phyloP scores from a whole-genome alignment of 805 yeast genomes.

The Candida sithepensis region DNA sequence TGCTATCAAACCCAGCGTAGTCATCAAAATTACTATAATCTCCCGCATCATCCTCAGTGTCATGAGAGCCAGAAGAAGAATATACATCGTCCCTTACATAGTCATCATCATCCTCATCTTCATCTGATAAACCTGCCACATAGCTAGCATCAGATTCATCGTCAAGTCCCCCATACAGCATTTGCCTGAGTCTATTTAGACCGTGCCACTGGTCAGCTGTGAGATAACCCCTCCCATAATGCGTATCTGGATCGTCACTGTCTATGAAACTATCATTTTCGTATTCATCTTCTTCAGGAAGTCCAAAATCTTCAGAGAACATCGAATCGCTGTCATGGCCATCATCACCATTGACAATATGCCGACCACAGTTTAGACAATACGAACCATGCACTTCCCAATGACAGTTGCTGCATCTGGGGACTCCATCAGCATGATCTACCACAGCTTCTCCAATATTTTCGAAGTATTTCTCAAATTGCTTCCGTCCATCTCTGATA shows the following conservation, averaged over 20 bases:
- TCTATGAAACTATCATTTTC: conserved; percentile 6
- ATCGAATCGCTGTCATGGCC: conserved; percentile 7
- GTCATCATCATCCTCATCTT: background rate
- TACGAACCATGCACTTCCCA: conserved; percentile 71
- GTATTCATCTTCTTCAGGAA: conserved; percentile 6
- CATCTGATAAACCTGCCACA: background rate
- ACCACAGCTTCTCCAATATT: conserved; percentile 46
- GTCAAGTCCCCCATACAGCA: background rate
- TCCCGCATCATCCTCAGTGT: background rate
- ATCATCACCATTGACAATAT: conserved; percentile 31
- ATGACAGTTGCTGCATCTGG: conserved; percentile 71
- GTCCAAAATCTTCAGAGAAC: conserved; percentile 9
- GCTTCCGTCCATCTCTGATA: conserved; percentile 21
- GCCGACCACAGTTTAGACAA: conserved; percentile 67
- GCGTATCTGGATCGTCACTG: background rate
- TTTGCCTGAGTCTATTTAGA: background rate
- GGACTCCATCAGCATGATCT: conserved; percentile 67
- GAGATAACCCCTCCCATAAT: background rate
- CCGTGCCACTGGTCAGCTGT: background rate
- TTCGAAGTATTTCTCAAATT: conserved; percentile 52
- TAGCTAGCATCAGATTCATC: background rate
- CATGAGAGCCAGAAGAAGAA: background rate
- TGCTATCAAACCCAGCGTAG: background rate
- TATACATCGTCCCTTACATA: background rate
- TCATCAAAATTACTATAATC: background rate